Percentiles rank a stretch among this genome's conserved stretches.
These are phyloP conservation scores for Cladophialophora exuberans DNA, from an alignment of 2,329 filamentous ascomycete genomes.

Conservation along the genomic window DNA sequence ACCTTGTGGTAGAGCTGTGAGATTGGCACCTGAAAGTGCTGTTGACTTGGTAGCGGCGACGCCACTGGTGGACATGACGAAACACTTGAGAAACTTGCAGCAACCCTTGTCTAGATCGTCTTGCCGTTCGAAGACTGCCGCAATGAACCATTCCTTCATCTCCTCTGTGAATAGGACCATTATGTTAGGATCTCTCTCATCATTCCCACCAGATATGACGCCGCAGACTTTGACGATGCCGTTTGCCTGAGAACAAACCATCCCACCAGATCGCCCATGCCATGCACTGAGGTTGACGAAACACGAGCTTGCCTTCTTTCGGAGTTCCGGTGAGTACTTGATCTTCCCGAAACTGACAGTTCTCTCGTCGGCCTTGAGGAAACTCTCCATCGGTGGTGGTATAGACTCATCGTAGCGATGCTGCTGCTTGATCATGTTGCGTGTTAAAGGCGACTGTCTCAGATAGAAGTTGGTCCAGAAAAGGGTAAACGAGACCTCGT, in stretches of 20 bases:
- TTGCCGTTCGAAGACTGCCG: too few relatives aligned
- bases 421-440: neutral
- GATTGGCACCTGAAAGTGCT: neutral
- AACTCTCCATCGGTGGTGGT: neutral
- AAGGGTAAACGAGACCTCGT: neutral
- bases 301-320: neutral
- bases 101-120: too few relatives aligned
- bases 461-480: neutral
- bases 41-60: neutral
- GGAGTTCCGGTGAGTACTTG: neutral
- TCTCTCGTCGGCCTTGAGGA: neutral
- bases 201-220: neutral
- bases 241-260: neutral
- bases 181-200: neutral
- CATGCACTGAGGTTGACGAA: neutral
- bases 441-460: neutral
- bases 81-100: too few relatives aligned
- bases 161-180: neutral
- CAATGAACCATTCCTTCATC: neutral
- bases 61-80: neutral
- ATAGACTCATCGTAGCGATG: neutral
- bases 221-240: neutral
- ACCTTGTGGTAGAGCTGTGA: neutral
- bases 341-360: neutral
- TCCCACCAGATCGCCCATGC: neutral